Percentiles rank a stretch among this genome's conserved stretches.
These are phyloP conservation scores for Yarrowia phangngaensis DNA, from an alignment of 805 yeast genomes.

Conservation along the genomic window DNA sequence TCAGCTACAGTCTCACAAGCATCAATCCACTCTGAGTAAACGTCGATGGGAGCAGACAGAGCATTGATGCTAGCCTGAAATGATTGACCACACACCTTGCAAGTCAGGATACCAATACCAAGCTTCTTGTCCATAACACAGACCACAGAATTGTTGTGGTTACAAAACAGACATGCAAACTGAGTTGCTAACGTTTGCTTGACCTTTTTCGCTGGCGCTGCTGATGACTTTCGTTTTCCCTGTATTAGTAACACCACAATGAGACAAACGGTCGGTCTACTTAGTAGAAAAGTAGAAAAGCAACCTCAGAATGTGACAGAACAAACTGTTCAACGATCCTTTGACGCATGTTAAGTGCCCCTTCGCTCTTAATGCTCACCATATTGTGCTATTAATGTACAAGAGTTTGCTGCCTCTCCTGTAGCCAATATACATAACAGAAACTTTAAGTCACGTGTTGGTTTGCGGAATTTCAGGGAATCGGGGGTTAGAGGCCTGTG, in stretches of 20 bases:
- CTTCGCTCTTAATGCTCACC: too few relatives aligned
- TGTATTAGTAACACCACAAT: conserved; percentile 31
- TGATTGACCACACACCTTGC: conserved; percentile 91
- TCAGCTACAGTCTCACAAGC: conserved; percentile 88
- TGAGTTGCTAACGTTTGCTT: conserved; percentile 76
- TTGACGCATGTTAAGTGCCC: too few relatives aligned
- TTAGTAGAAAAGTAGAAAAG: too few relatives aligned
- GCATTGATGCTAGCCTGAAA: conserved; percentile 87
- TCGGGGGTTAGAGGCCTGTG: too few relatives aligned
- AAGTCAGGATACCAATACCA: conserved; percentile 75
- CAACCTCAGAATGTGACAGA: too few relatives aligned
- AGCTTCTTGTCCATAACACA: conserved; percentile 84
- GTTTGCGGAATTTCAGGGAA: too few relatives aligned
- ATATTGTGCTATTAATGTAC: too few relatives aligned
- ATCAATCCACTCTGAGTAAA: conserved; percentile 96
- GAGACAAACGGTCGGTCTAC: too few relatives aligned
- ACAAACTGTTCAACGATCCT: too few relatives aligned
- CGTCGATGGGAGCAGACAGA: conserved; percentile 81
- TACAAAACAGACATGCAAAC: conserved; percentile 90
- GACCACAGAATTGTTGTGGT: conserved; percentile 87
- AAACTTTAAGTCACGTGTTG: too few relatives aligned
- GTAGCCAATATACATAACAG: too few relatives aligned
- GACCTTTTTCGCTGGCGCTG: conserved; percentile 73
- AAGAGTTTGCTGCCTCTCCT: too few relatives aligned
- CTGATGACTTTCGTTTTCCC: conserved; percentile 83